Conservation (phyloP, 495 filamentous ascomycete genomes). For the Pseudomonodictys pantanalensis region DNA sequence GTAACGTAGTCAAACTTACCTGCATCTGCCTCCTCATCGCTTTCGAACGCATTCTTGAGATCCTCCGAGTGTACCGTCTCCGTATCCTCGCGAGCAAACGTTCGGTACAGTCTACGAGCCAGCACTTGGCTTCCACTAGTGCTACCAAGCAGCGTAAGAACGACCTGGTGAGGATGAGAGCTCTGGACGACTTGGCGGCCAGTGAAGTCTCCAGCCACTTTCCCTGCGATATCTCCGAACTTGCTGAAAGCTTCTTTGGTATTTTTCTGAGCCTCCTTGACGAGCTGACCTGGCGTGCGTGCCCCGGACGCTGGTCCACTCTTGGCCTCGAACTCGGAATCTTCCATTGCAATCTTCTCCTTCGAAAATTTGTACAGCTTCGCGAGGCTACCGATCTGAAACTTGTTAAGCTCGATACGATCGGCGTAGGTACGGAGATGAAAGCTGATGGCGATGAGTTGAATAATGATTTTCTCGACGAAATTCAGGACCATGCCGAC, state of each 20-base stretch:
- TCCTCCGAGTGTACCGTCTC: constrained; percentile 77
- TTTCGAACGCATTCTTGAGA: constrained; percentile 75
- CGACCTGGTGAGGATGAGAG: constrained; percentile 80
- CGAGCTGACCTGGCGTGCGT: constrained; percentile 63
- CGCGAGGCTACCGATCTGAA: constrained; percentile 74
- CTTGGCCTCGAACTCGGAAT: constrained; percentile 66
- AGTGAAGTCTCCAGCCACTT: constrained; percentile 93
- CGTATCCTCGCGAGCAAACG: constrained; percentile 69
- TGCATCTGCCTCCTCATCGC: constrained; percentile 84
- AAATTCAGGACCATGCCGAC: constrained; percentile 78
- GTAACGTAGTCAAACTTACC: too few species aligned
- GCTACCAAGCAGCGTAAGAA: constrained; percentile 67
- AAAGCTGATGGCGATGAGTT: constrained; percentile 91
- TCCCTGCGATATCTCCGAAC: constrained; percentile 83
- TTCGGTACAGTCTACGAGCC: constrained; percentile 87
- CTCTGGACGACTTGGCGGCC: constrained; percentile 70
- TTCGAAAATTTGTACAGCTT: constrained; percentile 84
- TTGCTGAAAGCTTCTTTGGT: constrained; percentile 71
- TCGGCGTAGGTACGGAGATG: constrained; percentile 89
- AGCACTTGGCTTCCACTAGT: constrained; percentile 79
- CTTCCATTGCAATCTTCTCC: constrained; percentile 64
- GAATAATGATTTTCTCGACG: constrained; percentile 89
- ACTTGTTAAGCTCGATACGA: constrained; percentile 89
- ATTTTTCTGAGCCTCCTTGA: constrained; percentile 63
- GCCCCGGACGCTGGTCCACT: constrained; percentile 52